These are phyloP conservation scores for Ceratobasidium sp. DNA, from an alignment of 1,284 basidiomycete species.

Conservation along the genomic window DNA sequence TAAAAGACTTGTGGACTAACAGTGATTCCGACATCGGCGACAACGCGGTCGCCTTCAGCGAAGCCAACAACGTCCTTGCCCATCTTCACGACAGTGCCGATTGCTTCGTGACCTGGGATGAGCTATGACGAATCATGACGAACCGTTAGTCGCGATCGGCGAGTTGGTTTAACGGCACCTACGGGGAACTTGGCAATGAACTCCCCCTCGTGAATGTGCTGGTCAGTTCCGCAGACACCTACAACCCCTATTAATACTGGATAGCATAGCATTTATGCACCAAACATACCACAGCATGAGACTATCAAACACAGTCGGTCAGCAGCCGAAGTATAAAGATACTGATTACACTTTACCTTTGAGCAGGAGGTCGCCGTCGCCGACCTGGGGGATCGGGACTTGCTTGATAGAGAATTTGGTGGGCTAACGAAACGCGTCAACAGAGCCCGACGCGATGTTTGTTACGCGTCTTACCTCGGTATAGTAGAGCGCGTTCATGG, in stretches of 20 bases:
- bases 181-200: constrained; percentile 82
- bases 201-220: constrained; percentile 80
- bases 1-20: constrained; percentile 51
- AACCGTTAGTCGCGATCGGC: neutral
- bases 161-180: constrained; percentile 48
- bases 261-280: neutral
- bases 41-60: constrained; percentile 76
- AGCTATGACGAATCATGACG: constrained; percentile 59
- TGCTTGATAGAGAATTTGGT: constrained; percentile 70
- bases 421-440: constrained; percentile 58
- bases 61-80: constrained; percentile 79
- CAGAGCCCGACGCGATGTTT: constrained; percentile 44
- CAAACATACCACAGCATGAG: constrained; percentile 60
- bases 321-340: neutral
- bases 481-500: constrained; percentile 68
- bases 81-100: constrained; percentile 72
- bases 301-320: constrained; percentile 52
- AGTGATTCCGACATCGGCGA: constrained; percentile 70
- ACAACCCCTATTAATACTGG: neutral
- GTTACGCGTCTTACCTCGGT: constrained; percentile 54
- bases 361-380: constrained; percentile 73
- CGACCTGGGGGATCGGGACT: constrained; percentile 69
- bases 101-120: constrained; percentile 84
- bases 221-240: constrained; percentile 81
- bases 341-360: constrained; percentile 61